Conservation (phyloP, 169 alveolate genomes). For the Cryptosporidium parvum region DNA sequence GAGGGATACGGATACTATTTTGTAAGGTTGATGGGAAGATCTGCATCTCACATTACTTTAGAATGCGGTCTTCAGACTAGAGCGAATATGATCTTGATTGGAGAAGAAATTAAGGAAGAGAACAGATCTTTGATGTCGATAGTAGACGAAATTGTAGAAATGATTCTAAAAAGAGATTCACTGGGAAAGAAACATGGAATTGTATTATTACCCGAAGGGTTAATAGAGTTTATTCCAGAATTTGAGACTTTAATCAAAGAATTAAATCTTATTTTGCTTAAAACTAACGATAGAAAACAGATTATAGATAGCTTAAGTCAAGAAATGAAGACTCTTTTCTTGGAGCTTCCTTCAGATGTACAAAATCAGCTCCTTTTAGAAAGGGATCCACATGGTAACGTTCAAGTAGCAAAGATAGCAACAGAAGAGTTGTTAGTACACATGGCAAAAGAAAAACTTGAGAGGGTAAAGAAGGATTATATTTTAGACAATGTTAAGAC, state of each 20-base stretch:
- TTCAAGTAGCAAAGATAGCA: constrained; percentile 89
- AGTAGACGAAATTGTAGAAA: constrained; percentile 83
- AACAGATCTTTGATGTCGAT: constrained; percentile 82
- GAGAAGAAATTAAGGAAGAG: constrained; percentile 83
- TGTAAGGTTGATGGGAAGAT: constrained; percentile 90
- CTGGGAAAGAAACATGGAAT: constrained; percentile 86
- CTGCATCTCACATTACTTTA: constrained; percentile 90
- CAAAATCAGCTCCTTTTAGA: constrained; percentile 86
- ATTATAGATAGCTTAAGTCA: constrained; percentile 73
- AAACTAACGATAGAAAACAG: constrained; percentile 39
- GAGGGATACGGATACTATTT: constrained; percentile 87
- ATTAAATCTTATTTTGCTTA: constrained; percentile 55
- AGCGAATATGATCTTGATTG: constrained; percentile 82
- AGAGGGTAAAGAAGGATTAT: constrained; percentile 33
- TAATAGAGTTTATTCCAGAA: constrained; percentile 89
- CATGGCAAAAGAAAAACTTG: constrained; percentile 49
- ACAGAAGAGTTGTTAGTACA: constrained; percentile 86
- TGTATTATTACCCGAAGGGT: constrained; percentile 89
- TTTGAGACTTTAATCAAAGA: constrained; percentile 82
- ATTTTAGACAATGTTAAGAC: constrained; percentile 81
- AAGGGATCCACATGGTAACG: constrained; percentile 93
- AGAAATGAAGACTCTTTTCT: constrained; percentile 74
- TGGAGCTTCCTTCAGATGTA: constrained; percentile 83
- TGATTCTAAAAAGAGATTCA: constrained; percentile 81
- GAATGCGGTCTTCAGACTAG: constrained; percentile 88